Conservation (phyloP, 2,329 filamentous ascomycete genomes). For the Alternaria alternata region DNA sequence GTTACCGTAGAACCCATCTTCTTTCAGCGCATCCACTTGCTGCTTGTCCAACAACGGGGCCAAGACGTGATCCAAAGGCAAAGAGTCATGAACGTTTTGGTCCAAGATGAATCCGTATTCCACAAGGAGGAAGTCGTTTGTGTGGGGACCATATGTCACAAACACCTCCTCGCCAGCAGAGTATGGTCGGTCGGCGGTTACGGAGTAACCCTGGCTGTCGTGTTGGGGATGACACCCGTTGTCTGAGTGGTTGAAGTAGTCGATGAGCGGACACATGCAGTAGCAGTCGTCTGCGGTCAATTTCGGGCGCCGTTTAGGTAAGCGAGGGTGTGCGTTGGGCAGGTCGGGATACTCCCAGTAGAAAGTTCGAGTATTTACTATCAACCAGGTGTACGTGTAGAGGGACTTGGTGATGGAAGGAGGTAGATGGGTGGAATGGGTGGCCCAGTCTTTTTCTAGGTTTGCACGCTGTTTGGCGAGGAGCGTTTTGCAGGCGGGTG, state of each 20-base stretch:
- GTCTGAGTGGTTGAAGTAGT: slow-evolving; percentile 71
- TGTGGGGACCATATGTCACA: slow-evolving; percentile 74
- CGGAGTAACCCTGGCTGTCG: slow-evolving; percentile 61
- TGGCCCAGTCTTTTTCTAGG: slow-evolving; percentile 60
- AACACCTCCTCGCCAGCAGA: slow-evolving; percentile 69
- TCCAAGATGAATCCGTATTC: slow-evolving; percentile 66
- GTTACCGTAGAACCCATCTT: slow-evolving; percentile 53
- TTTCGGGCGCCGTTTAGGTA: slow-evolving; percentile 53
- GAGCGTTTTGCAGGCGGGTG: slow-evolving; percentile 51
- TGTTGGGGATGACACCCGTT: slow-evolving; percentile 62
- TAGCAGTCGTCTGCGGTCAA: slow-evolving; percentile 65
- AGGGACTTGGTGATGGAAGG: slow-evolving; percentile 50
- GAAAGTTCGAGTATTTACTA: slow-evolving; percentile 68
- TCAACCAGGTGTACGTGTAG: slow-evolving; percentile 67
- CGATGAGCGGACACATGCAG: slow-evolving; percentile 74
- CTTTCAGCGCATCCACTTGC: slow-evolving; percentile 50
- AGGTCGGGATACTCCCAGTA: slow-evolving; percentile 60
- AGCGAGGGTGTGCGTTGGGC: slow-evolving; percentile 50
- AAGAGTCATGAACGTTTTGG: slow-evolving; percentile 50
- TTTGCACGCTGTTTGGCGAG: slow-evolving; percentile 65
- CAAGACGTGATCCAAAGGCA: slow-evolving; percentile 54
- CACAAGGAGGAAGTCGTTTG: slow-evolving; percentile 74
- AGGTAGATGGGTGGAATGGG: slow-evolving; percentile 55
- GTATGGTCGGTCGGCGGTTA: slow-evolving; percentile 63
- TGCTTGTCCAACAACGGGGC: slow-evolving; percentile 46